Base-by-base conservation (phyloP, 176 grass and related monocot species). In the Themeda triandra region DNA sequence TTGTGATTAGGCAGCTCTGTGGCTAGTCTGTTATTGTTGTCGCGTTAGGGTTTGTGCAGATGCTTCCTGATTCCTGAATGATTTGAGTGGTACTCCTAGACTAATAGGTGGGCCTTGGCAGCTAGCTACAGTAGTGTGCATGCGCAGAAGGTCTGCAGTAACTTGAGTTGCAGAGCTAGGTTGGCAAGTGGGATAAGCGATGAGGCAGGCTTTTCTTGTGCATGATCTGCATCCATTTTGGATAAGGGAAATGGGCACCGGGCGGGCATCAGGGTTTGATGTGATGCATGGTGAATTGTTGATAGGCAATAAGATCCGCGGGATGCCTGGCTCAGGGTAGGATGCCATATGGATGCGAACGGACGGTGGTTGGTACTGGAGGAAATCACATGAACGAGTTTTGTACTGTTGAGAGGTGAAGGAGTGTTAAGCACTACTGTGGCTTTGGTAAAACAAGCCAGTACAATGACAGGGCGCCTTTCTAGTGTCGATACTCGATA, bases 11-110 rank as follows among this genome's bases (percentile, higher is more conserved):
- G 30, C 75, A 69, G 68, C 66, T 49, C 58, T 51, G 6, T 4
- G 37, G 29, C 24, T 32, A 49, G 15, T 68, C 71, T 73, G 80
- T 78, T 82, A 79, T 67, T 4, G 46, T 21, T 68, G 80, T 87
- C 60, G 74, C 40, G 46, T 68, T 63, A 31, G 75, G 39, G 80
- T 75, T 24, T 63, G 12, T n/a, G 35, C 39, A 82, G 56, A 82
- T 70, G 24, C 79, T 75, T 90, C 63, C n/a, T 76, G 85, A 87
- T 75, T 90, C 63, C n/a, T 76, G 85, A 87, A 80, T 90, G 77
- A 87, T 87, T 87, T 84, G 75, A 49, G 64, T 17, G 29, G 7
- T 74, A 3, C 80, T 53, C 49, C 49, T 53, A 53, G 49, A 53
- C 15, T 49, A 68, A 17, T 71, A 2, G 25, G 69, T 84, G 73